These are phyloP conservation scores for Azolla pinnata DNA, from an alignment of 75 land plant genomes.

Conservation along the genomic window DNA sequence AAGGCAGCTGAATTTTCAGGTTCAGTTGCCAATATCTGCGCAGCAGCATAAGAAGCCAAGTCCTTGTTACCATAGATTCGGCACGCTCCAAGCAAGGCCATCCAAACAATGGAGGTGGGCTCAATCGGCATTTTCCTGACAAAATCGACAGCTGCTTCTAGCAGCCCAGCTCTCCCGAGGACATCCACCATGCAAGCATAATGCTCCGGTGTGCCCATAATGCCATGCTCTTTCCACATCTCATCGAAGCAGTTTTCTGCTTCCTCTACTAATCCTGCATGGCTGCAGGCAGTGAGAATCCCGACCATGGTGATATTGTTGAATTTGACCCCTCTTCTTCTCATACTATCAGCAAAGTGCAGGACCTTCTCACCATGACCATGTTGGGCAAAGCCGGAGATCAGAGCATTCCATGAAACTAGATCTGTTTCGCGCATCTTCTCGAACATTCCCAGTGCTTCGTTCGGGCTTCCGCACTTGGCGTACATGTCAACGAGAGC, in stretches of 20 bases:
- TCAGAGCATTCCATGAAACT: constrained; percentile 27
- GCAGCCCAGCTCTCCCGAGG: constrained; percentile 12
- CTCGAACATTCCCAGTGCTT: constrained; percentile 19
- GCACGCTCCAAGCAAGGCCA: constrained; percentile 19
- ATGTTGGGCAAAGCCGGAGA: constrained; percentile 32
- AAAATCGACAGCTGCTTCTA: constrained; percentile 11
- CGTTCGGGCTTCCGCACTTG: constrained; percentile 25
- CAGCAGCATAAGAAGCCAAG: constrained; percentile 11
- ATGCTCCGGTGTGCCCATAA: constrained; percentile 7
- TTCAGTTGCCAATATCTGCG: constrained; percentile 2
- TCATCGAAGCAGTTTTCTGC: constrained; percentile 3
- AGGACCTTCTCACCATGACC: constrained; percentile 23
- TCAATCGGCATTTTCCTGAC: constrained; percentile 15
- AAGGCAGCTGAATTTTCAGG: constrained; percentile 15
- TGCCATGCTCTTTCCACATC: constrained; percentile 6
- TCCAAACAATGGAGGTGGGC: constrained; percentile 12
- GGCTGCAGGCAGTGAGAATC: constrained; percentile 23
- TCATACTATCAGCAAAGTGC: constrained; percentile 14
- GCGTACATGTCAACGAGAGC: constrained; percentile 41
- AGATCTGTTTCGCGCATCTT: constrained; percentile 21
- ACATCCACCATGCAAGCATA: constrained; percentile 19
- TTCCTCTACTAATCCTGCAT: constrained; percentile 17
- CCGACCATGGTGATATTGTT: constrained; percentile 36
- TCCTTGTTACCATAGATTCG: constrained; percentile 4
- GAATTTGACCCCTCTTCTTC: constrained; percentile 14